Evolutionary conservation across 202 grass and related monocot genomes (phyloP).

Genomic region (Schoenoplectus triqueter): DNA sequence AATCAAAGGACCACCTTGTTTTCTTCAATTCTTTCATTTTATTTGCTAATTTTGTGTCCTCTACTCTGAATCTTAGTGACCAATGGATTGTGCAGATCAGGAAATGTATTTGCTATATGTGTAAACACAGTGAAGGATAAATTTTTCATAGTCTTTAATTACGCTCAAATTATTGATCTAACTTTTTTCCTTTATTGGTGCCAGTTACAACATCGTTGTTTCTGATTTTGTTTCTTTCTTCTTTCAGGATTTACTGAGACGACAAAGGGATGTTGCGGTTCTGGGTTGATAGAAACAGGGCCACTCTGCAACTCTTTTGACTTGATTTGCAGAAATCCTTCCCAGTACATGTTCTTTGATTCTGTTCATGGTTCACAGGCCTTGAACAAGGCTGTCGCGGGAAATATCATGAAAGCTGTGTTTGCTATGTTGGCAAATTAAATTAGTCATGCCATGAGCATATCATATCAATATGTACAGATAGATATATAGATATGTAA

Average conservation of each 20-base stretch:
- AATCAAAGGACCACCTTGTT: background rate
- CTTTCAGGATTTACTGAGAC: background rate
- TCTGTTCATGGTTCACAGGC: background rate
- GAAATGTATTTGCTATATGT: too few relatives aligned
- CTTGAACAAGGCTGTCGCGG: background rate
- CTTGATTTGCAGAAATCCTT: background rate
- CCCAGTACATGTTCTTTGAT: slow-evolving; percentile 6
- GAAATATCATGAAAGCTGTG: background rate
- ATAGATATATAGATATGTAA: too few relatives aligned
- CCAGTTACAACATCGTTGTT: background rate
- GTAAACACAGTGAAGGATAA: too few relatives aligned
- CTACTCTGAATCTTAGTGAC: background rate
- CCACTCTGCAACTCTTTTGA: background rate
- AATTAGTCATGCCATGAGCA: too few relatives aligned
- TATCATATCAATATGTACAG: background rate
- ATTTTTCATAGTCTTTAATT: too few relatives aligned
- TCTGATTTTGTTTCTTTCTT: background rate
- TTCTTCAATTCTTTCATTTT: too few relatives aligned
- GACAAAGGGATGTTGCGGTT: background rate
- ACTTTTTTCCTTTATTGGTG: too few relatives aligned
- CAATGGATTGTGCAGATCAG: too few relatives aligned
- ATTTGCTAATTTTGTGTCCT: background rate
- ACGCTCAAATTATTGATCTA: too few relatives aligned
- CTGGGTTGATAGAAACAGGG: background rate
- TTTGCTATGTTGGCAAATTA: background rate